Conservation (phyloP, 805 yeast genomes). For the Pichia nakasei region DNA sequence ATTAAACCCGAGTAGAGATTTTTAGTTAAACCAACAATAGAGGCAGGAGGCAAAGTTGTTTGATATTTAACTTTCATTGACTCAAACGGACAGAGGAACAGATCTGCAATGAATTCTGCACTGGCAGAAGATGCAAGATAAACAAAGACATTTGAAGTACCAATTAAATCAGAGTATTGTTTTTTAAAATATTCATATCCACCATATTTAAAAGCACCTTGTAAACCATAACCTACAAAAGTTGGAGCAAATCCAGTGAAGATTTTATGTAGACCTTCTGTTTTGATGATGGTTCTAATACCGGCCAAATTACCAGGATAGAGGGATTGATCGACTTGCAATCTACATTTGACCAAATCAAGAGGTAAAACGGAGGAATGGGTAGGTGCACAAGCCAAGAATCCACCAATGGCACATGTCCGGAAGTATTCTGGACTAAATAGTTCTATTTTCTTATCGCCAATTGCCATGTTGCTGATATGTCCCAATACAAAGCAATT, state of each 20-base stretch:
- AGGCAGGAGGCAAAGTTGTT: conserved; percentile 80
- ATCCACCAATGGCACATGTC: conserved; percentile 73
- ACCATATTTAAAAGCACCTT: conserved; percentile 97
- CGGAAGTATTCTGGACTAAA: conserved; percentile 56
- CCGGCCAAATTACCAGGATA: conserved; percentile 77
- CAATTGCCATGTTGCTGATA: too few relatives aligned
- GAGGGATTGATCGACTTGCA: conserved; percentile 71
- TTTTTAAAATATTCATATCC: conserved; percentile 87
- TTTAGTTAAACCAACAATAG: conserved; percentile 55
- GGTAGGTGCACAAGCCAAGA: conserved; percentile 92
- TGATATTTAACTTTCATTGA: conserved; percentile 92
- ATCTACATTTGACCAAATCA: conserved; percentile 87
- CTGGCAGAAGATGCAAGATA: conserved; percentile 82
- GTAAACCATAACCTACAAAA: conserved; percentile 83
- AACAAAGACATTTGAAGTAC: conserved; percentile 63
- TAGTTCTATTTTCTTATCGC: conserved; percentile 33
- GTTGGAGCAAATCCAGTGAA: conserved; percentile 92
- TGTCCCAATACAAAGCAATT: too few relatives aligned
- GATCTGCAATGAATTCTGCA: conserved; percentile 90
- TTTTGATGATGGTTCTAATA: conserved; percentile 63
- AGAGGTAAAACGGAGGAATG: conserved; percentile 90
- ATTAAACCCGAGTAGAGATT: conserved; percentile 74
- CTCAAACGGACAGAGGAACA: conserved; percentile 87
- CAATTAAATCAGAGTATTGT: conserved; percentile 58
- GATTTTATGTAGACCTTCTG: conserved; percentile 67